Conservation (phyloP, 2,329 filamentous ascomycete species). For the Penicillium olsonii region DNA sequence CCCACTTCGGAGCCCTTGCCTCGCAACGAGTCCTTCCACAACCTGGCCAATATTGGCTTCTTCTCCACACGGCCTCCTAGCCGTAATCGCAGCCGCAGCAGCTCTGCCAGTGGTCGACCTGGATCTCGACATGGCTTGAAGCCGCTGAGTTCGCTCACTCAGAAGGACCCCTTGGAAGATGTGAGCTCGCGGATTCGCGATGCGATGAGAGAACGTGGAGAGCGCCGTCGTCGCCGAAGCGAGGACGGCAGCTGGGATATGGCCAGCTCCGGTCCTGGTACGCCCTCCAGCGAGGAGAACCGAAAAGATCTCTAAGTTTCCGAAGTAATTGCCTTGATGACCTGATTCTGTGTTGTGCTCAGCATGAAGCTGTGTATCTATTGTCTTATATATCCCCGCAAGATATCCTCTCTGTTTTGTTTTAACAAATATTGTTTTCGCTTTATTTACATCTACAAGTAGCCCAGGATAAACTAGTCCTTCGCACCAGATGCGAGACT, state of each 20-base stretch:
- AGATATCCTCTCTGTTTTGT: conserved; percentile 22
- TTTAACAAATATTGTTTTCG: neutral
- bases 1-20: conserved; percentile 59
- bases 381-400: conserved; percentile 20
- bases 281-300: conserved; percentile 36
- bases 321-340: conserved; percentile 4
- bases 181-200: conserved; percentile 80
- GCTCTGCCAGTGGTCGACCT: conserved; percentile 65
- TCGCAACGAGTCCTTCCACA: conserved; percentile 89
- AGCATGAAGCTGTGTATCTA: conserved; percentile 11
- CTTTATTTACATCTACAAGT: neutral
- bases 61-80: conserved; percentile 89
- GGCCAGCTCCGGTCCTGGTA: conserved; percentile 40
- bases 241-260: conserved; percentile 46
- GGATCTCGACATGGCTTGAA: conserved; percentile 67
- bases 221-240: conserved; percentile 57
- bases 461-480: neutral
- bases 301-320: conserved; percentile 37
- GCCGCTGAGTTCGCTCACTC: conserved; percentile 67
- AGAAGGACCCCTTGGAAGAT: conserved; percentile 73
- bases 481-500: neutral
- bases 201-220: conserved; percentile 78
- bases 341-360: neutral
- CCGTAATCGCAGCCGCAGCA: conserved; percentile 71
- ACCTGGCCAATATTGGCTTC: conserved; percentile 82